Percentiles rank a stretch among this genome's conserved stretches.
Conservation (phyloP, 2,329 filamentous ascomycete genomes). For the Pyricularia grisea region DNA sequence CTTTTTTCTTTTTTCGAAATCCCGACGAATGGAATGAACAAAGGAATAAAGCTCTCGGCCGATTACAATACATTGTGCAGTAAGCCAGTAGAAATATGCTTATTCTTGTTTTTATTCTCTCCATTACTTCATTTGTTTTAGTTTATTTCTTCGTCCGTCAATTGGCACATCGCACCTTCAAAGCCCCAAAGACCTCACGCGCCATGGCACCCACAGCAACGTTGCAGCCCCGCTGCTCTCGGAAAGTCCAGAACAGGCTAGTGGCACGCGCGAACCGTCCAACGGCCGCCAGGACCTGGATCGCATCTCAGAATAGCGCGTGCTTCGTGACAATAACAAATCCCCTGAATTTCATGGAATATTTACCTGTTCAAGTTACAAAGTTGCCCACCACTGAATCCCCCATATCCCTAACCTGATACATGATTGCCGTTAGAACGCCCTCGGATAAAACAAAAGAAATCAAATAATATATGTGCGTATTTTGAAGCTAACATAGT, state of each 20-base stretch:
- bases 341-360: not conserved
- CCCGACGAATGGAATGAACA: too few relatives aligned
- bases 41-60: too few relatives aligned
- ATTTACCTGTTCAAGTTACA: not conserved
- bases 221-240: not conserved
- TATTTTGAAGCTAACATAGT: not conserved
- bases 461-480: not conserved
- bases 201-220: not conserved
- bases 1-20: not conserved
- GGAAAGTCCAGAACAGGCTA: not conserved
- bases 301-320: not conserved
- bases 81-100: too few relatives aligned
- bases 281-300: not conserved
- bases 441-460: not conserved
- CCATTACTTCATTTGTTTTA: not conserved
- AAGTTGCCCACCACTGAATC: not conserved
- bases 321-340: not conserved
- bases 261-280: not conserved
- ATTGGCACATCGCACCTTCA: too few relatives aligned
- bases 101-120: not conserved
- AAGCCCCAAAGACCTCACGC: not conserved
- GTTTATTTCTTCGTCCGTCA: too few relatives aligned
- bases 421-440: not conserved
- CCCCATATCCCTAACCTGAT: not conserved
- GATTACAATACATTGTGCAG: too few relatives aligned